Evolutionary conservation across 2,329 filamentous ascomycete genomes (phyloP).

Genomic region (Leptoxyphium fumago): DNA sequence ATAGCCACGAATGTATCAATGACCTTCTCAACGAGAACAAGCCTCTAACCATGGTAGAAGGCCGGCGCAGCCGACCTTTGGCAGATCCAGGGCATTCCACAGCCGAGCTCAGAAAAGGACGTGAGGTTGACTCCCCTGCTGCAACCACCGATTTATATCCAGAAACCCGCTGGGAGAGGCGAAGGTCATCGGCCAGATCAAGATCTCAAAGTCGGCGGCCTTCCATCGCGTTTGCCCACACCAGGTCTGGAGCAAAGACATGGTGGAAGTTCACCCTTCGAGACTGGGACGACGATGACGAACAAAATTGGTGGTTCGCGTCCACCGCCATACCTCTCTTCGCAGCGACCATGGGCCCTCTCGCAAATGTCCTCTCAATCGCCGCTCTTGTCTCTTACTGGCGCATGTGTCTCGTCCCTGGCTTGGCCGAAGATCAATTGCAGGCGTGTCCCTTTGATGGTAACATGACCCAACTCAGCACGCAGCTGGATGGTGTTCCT

Average conservation of each 20-base stretch:
- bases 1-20: too few relatives aligned
- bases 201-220: not conserved
- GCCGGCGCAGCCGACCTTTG: not conserved
- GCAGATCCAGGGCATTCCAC: not conserved
- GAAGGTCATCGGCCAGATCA: not conserved
- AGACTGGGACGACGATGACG: conserved; percentile 20
- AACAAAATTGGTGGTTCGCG: conserved; percentile 23
- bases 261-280: conserved; percentile 5
- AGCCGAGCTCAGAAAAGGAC: too few relatives aligned
- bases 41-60: not conserved
- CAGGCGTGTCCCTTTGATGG: conserved; percentile 15
- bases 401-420: conserved; percentile 42
- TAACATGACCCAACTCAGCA: conserved; percentile 14
- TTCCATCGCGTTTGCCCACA: not conserved
- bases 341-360: conserved; percentile 69
- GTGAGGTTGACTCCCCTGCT: too few relatives aligned
- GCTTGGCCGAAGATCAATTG: conserved; percentile 26
- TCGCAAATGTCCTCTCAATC: conserved; percentile 79
- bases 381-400: conserved; percentile 71
- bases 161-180: not conserved
- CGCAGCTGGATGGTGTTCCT: conserved; percentile 41
- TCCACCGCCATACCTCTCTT: conserved; percentile 40
- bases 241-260: not conserved
- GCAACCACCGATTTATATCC: not conserved
- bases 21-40: too few relatives aligned